phyloP scores from a whole-genome alignment of 2,329 filamentous ascomycete species.

The Malbranchea zuffiana region DNA sequence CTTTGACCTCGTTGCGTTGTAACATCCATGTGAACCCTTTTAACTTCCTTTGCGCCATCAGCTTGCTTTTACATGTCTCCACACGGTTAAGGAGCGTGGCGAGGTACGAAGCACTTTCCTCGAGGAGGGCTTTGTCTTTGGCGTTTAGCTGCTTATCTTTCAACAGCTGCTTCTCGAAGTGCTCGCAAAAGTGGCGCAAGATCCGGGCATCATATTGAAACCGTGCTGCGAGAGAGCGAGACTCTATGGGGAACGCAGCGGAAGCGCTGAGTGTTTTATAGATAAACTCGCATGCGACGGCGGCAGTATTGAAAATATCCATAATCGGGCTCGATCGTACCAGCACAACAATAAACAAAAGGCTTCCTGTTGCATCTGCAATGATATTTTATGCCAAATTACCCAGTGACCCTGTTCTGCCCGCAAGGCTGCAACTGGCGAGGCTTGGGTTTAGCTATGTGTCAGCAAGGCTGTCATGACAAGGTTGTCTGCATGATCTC shows the following conservation, averaged over 20 bases:
- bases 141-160: not conserved
- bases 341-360: not conserved
- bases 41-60: not conserved
- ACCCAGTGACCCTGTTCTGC: not conserved
- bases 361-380: constrained; percentile 1
- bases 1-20: not conserved
- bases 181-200: constrained; percentile 1
- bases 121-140: constrained; percentile 1
- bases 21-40: not conserved
- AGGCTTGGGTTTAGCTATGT: not conserved
- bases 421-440: not conserved
- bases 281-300: not conserved
- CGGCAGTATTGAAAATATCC: constrained; percentile 1
- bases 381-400: not conserved
- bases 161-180: constrained; percentile 1
- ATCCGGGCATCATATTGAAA: constrained; percentile 1
- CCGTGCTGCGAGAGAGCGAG: constrained; percentile 1
- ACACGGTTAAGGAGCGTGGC: constrained; percentile 1
- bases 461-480: not conserved
- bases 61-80: constrained; percentile 1
- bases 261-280: not conserved
- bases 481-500: not conserved
- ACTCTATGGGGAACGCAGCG: constrained; percentile 1
- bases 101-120: not conserved
- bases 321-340: not conserved